A percentile compares a stretch with the other conserved stretches of the same genome.
These are phyloP conservation scores for Vaccinium myrtillus DNA, from an alignment of 148 eudicot genomes.

Conservation along the genomic window DNA sequence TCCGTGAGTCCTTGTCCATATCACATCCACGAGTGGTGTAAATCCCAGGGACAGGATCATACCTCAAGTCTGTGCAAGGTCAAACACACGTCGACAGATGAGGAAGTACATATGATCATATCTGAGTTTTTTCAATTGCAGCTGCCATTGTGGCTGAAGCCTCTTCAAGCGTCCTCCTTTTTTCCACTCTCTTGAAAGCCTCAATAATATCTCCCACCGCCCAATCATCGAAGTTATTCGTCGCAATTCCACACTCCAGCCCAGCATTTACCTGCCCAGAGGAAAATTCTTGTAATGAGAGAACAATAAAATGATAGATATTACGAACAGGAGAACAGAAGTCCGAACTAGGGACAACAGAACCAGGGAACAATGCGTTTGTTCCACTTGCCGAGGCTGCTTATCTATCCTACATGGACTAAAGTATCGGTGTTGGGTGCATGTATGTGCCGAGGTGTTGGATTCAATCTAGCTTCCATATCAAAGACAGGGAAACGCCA, in stretches of 20 bases:
- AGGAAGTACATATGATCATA: slow-evolving; percentile 19
- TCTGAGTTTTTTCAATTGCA: slow-evolving; percentile 62
- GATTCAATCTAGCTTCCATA: neutral
- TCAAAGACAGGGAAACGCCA: neutral
- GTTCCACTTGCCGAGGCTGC: neutral
- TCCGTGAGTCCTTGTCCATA: neutral
- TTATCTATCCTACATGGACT: neutral
- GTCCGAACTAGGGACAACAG: neutral
- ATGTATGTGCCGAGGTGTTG: neutral
- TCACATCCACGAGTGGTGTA: neutral
- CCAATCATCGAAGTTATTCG: slow-evolving; percentile 65
- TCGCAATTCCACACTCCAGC: slow-evolving; percentile 86
- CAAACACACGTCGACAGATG: neutral
- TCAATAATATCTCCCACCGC: slow-evolving; percentile 71
- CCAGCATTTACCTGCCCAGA: slow-evolving; percentile 76
- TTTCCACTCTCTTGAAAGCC: slow-evolving; percentile 67
- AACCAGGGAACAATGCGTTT: neutral
- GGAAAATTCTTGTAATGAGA: neutral
- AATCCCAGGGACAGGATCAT: neutral
- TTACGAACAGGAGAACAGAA: neutral
- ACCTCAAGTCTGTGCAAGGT: neutral
- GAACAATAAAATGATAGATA: neutral
- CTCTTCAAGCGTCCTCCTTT: slow-evolving; percentile 90
- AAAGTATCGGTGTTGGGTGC: neutral
- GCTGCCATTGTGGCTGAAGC: slow-evolving; percentile 89